Base-by-base conservation (phyloP, 352 stramenopile species). In the Phytophthora pluvialis region DNA sequence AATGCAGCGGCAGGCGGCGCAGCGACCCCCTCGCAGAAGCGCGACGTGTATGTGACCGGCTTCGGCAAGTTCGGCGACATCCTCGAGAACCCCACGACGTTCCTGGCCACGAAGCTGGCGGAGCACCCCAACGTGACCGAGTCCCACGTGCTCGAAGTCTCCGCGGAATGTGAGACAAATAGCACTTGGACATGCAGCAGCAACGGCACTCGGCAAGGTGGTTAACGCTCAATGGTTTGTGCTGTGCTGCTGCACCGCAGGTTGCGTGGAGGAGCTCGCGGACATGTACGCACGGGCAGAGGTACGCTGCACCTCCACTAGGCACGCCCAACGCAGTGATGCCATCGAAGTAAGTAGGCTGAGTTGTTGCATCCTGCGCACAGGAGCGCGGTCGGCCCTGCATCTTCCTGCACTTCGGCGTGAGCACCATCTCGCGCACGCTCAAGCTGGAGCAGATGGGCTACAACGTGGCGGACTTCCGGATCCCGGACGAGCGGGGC, bases 51-150 rank as follows among this genome's bases (percentile, higher is more conserved):
- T 68, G 66, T 94, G 39, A 95, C 88, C 36, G 85, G 88, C 45
- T 95, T 95, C 36, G 88, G 85, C 72, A 89, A 90, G 67, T 95
- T 95, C 50, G 88, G 80, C 40, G 69, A 93, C 67, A 89, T 95
- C 32, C 32, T 88, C 11, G 79, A 92, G 47, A 95, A 95, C 64
- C 85, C 85, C n/a, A 94, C 85, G 53, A 91, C 80, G 15, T 57
- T 67, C 29, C 64, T 95, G 38, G 78, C 78, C 42, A 57, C 87
- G 66, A 60, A 79, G 44, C 55, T 95, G 18, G 80, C 65, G 15
- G 51, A 72, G 28, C 75, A 93, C 52, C 61, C 70, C n/a, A 86
- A 90, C 36, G 77, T 93, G 46, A 91, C 83, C 6, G 72, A 89
- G 32, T 59, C 77, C 31, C 64, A 77, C 13, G 86, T 95, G 60